phyloP scores from a whole-genome alignment of 2,329 filamentous ascomycete species.

The Pezizomycotina sp. region DNA sequence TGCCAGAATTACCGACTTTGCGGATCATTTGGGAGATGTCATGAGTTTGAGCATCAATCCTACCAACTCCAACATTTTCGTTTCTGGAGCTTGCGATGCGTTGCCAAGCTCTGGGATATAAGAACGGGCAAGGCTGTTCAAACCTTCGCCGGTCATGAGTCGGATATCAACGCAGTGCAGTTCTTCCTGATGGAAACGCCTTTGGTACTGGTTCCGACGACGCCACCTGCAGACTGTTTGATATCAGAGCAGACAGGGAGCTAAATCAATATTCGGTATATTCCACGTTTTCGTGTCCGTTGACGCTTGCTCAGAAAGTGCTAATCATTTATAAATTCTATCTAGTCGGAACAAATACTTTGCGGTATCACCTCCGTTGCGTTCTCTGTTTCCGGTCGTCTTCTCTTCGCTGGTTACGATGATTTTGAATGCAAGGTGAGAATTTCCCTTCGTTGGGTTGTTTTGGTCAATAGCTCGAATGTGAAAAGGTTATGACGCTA shows the following conservation, averaged over 20 bases:
- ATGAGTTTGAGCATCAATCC: conserved; percentile 99
- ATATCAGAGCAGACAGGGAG: conserved; percentile 85
- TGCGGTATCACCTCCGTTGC: conserved; percentile 97
- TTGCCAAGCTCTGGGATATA: conserved; percentile 99
- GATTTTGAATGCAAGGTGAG: conserved; percentile 99
- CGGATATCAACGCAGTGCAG: conserved; percentile 97
- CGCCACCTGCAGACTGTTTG: conserved; percentile 90
- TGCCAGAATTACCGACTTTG: conserved; percentile 92
- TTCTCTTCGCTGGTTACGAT: conserved; percentile 94
- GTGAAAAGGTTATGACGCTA: not conserved
- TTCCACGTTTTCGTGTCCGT: conserved; percentile 15
- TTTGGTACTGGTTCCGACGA: conserved; percentile 97
- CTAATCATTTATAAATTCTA: conserved; percentile 1
- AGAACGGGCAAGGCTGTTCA: conserved; percentile 95
- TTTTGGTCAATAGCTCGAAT: not conserved
- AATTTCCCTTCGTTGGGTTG: conserved; percentile 11
- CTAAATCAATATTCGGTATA: conserved; percentile 51
- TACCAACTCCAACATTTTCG: conserved; percentile 97
- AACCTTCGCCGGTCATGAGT: conserved; percentile 96
- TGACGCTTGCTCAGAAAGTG: conserved; percentile 3
- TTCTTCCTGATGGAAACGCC: conserved; percentile 97
- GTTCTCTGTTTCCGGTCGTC: conserved; percentile 86
- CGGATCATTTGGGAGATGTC: conserved; percentile 93
- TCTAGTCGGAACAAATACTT: conserved; percentile 83
- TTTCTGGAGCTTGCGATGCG: conserved; percentile 96